Base-by-base conservation (phyloP, 306 rosid species). In the Cucumis hystrix region DNA sequence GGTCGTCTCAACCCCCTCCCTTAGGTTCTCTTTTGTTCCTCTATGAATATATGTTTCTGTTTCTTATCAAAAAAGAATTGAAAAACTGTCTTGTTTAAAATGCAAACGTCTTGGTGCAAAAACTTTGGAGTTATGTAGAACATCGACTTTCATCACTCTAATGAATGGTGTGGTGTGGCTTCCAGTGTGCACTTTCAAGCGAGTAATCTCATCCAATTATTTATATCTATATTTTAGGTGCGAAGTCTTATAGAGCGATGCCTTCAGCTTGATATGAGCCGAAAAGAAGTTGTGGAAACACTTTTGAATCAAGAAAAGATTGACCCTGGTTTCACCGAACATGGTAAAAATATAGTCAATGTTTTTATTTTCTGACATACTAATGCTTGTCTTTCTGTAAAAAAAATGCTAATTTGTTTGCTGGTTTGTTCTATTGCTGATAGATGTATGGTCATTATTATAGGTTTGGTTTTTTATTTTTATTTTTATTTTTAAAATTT, bases 321-420 rank as follows among this genome's bases (percentile, higher is more conserved):
- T 79, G 97, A 95, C 82, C 98, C 97, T 73, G 91, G 92, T 84
- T 95, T 95, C 82, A 95, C 97, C 5, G 92, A 92, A 80, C 90
- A 88, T 70, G 97, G 98, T 95, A 92, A 85, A 28, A 11, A 25
- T 71, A 23, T 16, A 23, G 25, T 71, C 20, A 6, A 47, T 43
- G 54, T 14, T 51, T 72, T 52, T 17, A 28, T 51, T 73, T 73
- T 8, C 51, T 45, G 14, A 17, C 11, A 16, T 51, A 47, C 30
- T 52, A 73, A 51, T 72, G 41, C 9, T 4, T 17, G 25, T 0
- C 56, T 51, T 51, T 7, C 56, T 4, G 2, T 5, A 15, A 51
- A 51, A 51, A 51, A 51, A 51, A 14, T 3, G 20, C 20, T 0
- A 6, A 52, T 16, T 16, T 16, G 57, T 52, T 52, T 16, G n/a